Evolutionary conservation across 2,329 filamentous ascomycete genomes (phyloP), one percentile per base, ranked within the genome.

Genomic region (Achaetomium macrosporum): DNA sequence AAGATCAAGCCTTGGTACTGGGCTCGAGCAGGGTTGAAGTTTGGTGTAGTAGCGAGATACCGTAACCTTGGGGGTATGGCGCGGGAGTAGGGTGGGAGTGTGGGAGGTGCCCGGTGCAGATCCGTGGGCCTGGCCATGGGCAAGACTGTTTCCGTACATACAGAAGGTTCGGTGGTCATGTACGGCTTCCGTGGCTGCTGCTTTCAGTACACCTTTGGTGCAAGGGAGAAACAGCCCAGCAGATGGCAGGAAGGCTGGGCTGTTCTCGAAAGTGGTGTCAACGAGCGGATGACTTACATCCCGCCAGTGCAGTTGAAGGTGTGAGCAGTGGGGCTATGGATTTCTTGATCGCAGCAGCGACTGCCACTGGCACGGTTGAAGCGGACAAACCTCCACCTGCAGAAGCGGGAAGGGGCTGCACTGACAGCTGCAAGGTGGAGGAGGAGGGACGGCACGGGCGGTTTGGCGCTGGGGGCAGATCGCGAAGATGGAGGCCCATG

Each of bases 401-500:
- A 73, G 66, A 68, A 68, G 68, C 69, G 69, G 70, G 68, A 72
- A 73, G 53, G 58, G 57, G 54, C 52, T 56, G 59, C 53, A 46
- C 44, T 43, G 46, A 57, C 42, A 54, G 54, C 54, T 56, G 57
- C 57, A 56, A 50, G 42, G 44, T 50, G 41, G 55, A 51, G 51
- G 41, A n/a, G 39, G 50, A 39, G 46, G 43, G 8, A 33, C 13
- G 36, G 16, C 41, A 17, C 37, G 33, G 33, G 36, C 42, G 17
- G 39, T 20, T 47, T 37, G 35, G 12, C 35, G 12, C 13, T n/a
- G 45, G 33, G 43, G 30, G 50, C 40, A 55, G 54, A 59, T 59
- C 57, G 56, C 54, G 55, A 56, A 43, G 36, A 53, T 55, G 53
- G 51, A 49, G 35, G 43, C 49, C 41, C 50, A 36, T 35, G 30